These are phyloP conservation scores for Hanseniaspora clermontiae DNA, from an alignment of 805 yeast genomes.

Conservation along the genomic window DNA sequence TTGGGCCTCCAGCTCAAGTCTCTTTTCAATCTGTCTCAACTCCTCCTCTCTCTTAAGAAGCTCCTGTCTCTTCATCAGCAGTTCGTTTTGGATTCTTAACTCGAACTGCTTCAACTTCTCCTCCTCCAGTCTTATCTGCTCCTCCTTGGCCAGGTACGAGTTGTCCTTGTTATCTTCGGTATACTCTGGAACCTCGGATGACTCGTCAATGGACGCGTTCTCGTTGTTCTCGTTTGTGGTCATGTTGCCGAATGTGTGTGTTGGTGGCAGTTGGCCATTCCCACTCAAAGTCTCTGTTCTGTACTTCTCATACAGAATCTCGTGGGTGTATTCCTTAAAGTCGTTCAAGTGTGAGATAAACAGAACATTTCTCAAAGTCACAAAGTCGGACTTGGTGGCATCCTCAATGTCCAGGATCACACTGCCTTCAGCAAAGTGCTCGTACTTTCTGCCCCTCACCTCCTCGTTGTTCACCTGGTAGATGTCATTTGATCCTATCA, in stretches of 20 bases:
- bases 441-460: constrained; percentile 42
- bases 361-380: constrained; percentile 63
- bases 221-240: neutral
- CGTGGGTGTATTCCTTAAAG: constrained; percentile 79
- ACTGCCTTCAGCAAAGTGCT: constrained; percentile 32
- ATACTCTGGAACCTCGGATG: constrained; percentile 11
- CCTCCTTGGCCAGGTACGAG: constrained; percentile 59
- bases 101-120: constrained; percentile 78
- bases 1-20: constrained; percentile 47
- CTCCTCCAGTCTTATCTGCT: constrained; percentile 78
- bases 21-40: constrained; percentile 64
- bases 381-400: constrained; percentile 67
- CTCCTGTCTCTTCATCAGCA: constrained; percentile 68
- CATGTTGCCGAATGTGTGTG: too few relatives aligned
- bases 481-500: constrained; percentile 56
- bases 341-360: constrained; percentile 77
- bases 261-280: constrained; percentile 18
- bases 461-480: constrained; percentile 33
- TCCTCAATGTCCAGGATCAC: constrained; percentile 47
- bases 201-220: constrained; percentile 10
- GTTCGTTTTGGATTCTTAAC: constrained; percentile 77
- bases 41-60: constrained; percentile 75
- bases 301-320: constrained; percentile 73
- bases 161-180: constrained; percentile 20
- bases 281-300: constrained; percentile 76